These are phyloP conservation scores for Fraxinus dipetala DNA, from an alignment of 305 asterid genomes.

Conservation along the genomic window DNA sequence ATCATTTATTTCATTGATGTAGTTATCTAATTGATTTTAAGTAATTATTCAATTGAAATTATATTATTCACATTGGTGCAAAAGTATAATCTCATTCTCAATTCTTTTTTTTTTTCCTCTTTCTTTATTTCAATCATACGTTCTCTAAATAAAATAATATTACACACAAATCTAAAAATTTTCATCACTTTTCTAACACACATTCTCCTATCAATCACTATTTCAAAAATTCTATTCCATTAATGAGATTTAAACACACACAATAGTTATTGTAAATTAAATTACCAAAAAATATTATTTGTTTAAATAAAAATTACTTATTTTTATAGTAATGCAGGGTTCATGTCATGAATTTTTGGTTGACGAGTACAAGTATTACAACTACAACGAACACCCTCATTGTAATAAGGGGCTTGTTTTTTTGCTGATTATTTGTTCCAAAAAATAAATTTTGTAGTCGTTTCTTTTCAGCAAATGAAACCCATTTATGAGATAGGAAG, in stretches of 20 bases:
- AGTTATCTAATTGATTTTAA: neutral
- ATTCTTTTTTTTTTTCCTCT: too few relatives aligned
- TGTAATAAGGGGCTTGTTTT: neutral
- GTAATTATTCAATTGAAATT: neutral
- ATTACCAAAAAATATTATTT: neutral
- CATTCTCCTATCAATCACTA: too few relatives aligned
- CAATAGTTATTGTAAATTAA: neutral
- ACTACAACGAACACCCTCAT: neutral
- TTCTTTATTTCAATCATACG: too few relatives aligned
- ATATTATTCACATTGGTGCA: neutral
- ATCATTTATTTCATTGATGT: neutral
- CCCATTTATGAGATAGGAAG: too few relatives aligned
- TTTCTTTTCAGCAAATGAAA: too few relatives aligned
- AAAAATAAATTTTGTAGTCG: too few relatives aligned
- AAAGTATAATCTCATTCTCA: neutral
- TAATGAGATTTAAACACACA: too few relatives aligned
- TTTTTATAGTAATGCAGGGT: neutral
- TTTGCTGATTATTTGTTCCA: too few relatives aligned
- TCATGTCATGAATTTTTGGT: neutral
- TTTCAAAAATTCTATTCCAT: too few relatives aligned
- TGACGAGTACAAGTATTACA: neutral
- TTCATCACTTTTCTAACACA: too few relatives aligned
- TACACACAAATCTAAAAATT: too few relatives aligned
- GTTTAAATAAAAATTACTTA: neutral
- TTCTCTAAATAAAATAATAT: too few relatives aligned